phyloP scores from a whole-genome alignment of 768 basidiomycete species.

The Phlegmacium glaucopus region DNA sequence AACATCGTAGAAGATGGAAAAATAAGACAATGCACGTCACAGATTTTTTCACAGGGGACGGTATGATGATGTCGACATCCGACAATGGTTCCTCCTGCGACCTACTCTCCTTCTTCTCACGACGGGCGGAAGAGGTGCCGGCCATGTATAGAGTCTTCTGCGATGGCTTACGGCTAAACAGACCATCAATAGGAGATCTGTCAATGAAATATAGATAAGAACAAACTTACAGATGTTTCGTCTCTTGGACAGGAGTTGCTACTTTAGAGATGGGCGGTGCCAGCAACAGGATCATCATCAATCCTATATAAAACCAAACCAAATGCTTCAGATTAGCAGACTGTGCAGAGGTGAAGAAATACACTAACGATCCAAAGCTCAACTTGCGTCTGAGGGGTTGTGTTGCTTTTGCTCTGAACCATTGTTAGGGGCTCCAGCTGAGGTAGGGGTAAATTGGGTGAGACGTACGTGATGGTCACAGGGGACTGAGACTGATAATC shows the following conservation, averaged over 20 bases:
- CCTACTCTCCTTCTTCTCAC: neutral
- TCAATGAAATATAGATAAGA: neutral
- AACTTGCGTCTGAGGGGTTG: neutral
- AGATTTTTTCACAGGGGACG: neutral
- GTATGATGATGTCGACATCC: neutral
- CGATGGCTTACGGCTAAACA: neutral
- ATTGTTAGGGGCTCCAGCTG: neutral
- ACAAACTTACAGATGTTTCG: too few species aligned
- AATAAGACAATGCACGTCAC: neutral
- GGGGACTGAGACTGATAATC: neutral
- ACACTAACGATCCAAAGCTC: neutral
- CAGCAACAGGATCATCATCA: too few species aligned
- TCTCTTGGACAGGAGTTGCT: neutral
- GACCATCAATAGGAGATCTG: neutral
- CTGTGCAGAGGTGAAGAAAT: too few species aligned
- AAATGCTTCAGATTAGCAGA: too few species aligned
- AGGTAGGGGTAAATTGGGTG: too few species aligned
- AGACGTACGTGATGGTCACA: neutral
- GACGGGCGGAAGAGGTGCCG: neutral
- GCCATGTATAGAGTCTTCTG: neutral
- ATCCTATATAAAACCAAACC: too few species aligned
- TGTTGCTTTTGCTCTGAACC: neutral
- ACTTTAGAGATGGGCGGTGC: too few species aligned
- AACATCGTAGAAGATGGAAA: neutral
- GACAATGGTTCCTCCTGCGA: neutral